phyloP scores from a whole-genome alignment of 169 alveolate species.

The Amoebophrya sp. region DNA sequence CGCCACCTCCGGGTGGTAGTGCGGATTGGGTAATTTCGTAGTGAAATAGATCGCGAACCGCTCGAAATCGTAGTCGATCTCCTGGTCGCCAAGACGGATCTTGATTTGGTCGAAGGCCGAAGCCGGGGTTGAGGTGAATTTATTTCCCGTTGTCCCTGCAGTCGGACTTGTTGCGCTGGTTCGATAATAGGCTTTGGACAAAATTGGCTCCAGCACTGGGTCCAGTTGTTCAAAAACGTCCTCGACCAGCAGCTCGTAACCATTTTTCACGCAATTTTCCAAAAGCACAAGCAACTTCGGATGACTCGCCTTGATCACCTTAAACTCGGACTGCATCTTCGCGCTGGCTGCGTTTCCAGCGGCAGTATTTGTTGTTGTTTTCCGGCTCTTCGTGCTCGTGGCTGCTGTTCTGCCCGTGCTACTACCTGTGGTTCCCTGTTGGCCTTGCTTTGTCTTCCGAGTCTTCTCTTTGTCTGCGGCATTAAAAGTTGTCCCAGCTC shows the following conservation, averaged over 20 bases:
- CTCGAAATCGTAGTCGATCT: constrained; percentile 55
- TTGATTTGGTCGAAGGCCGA: constrained; percentile 23
- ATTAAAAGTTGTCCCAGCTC: too few species aligned
- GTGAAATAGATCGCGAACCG: constrained; percentile 71
- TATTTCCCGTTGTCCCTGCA: too few species aligned
- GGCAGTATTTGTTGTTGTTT: too few species aligned
- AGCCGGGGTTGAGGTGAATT: too few species aligned
- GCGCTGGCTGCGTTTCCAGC: too few species aligned
- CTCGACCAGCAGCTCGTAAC: constrained; percentile 77
- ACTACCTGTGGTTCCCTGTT: too few species aligned
- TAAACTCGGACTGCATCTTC: not conserved
- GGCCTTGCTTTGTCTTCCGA: too few species aligned
- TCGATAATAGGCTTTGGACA: constrained; percentile 56
- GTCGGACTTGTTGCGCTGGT: too few species aligned
- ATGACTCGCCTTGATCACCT: constrained; percentile 58
- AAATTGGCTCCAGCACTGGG: constrained; percentile 71
- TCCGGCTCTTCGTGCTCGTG: too few species aligned
- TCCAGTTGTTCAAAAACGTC: constrained; percentile 74
- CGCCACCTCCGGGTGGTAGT: constrained; percentile 89
- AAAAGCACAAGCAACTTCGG: constrained; percentile 67
- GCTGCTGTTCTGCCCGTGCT: too few species aligned
- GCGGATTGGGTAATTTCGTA: constrained; percentile 89
- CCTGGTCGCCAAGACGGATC: constrained; percentile 65
- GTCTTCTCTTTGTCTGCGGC: too few species aligned
- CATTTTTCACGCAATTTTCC: constrained; percentile 70